Conservation (phyloP, 1,284 basidiomycete genomes). For the Phaffia rhodozyma region DNA sequence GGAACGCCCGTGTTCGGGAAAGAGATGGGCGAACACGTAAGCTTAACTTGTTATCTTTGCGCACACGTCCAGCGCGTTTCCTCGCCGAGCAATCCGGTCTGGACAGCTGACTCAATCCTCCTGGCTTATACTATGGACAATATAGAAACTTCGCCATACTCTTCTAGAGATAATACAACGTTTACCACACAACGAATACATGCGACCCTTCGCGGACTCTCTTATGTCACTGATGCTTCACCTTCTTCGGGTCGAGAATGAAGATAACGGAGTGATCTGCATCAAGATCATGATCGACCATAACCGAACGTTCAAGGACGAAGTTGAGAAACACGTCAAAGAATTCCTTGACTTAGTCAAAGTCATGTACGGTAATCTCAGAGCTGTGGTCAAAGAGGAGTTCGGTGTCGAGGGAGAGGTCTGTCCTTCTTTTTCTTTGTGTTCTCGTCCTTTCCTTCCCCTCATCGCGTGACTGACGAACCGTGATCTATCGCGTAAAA, state of each 20-base stretch:
- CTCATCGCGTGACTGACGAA: too few relatives aligned
- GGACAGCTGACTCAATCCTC: background rate
- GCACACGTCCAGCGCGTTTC: too few relatives aligned
- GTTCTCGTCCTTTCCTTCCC: background rate
- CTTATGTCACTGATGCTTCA: slow-evolving; percentile 67
- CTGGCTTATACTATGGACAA: background rate
- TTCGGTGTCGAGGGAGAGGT: slow-evolving; percentile 39
- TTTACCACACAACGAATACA: slow-evolving; percentile 66
- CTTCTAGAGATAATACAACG: slow-evolving; percentile 81
- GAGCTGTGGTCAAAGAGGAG: slow-evolving; percentile 58
- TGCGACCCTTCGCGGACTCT: slow-evolving; percentile 55
- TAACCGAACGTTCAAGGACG: slow-evolving; percentile 44
- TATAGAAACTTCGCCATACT: slow-evolving; percentile 63
- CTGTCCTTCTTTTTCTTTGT: background rate
- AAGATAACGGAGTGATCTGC: slow-evolving; percentile 83
- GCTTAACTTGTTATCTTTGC: slow-evolving; percentile 17
- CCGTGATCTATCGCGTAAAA: background rate
- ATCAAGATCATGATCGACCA: slow-evolving; percentile 85
- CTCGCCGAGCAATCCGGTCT: slow-evolving; percentile 1
- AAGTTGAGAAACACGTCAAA: slow-evolving; percentile 63
- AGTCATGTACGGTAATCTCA: slow-evolving; percentile 67
- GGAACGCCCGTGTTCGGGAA: slow-evolving; percentile 65
- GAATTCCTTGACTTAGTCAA: slow-evolving; percentile 67
- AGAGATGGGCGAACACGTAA: slow-evolving; percentile 59
- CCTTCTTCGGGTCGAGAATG: slow-evolving; percentile 80